Percentiles rank a stretch among this genome's conserved stretches.
phyloP scores from a whole-genome alignment of 2,329 filamentous ascomycete genomes.

The Sclerotinia nivalis region DNA sequence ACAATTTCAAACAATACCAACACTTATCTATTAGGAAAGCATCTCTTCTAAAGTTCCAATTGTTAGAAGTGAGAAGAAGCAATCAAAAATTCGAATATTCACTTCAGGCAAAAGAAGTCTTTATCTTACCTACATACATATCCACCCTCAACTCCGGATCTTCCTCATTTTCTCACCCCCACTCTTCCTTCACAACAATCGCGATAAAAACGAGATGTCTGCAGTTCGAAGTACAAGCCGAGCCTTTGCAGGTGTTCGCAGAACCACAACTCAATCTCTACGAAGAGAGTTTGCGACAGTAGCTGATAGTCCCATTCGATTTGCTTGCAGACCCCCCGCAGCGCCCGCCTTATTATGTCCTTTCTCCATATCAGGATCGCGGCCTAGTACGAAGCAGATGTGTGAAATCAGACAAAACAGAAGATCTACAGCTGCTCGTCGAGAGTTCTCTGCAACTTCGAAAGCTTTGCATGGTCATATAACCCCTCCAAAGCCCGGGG shows the following conservation, averaged over 20 bases:
- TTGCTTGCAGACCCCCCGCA: conserved; percentile 16
- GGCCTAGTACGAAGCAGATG: conserved; percentile 18
- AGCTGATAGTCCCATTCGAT: conserved; percentile 21
- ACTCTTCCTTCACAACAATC: neutral
- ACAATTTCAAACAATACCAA: neutral
- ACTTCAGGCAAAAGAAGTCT: conserved; percentile 15
- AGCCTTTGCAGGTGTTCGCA: conserved; percentile 23
- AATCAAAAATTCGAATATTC: neutral
- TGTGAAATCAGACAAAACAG: conserved; percentile 17
- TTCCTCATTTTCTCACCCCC: conserved; percentile 8
- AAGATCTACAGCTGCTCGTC: conserved; percentile 10
- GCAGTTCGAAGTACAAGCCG: conserved; percentile 23
- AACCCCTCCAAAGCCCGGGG: conserved; percentile 79
- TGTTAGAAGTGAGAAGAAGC: neutral
- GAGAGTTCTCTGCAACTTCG: conserved; percentile 65
- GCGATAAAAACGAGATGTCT: conserved; percentile 27
- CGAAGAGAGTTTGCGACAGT: conserved; percentile 24
- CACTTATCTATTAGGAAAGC: neutral
- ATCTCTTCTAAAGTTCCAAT: neutral
- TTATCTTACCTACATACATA: conserved; percentile 10
- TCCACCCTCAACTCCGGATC: conserved; percentile 9
- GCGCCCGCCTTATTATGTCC: conserved; percentile 15
- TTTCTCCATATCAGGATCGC: conserved; percentile 15
- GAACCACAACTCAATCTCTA: conserved; percentile 25
- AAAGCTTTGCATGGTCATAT: conserved; percentile 73